phyloP scores from a whole-genome alignment of 2,329 filamentous ascomycete species.

The Talaromyces atroroseus region DNA sequence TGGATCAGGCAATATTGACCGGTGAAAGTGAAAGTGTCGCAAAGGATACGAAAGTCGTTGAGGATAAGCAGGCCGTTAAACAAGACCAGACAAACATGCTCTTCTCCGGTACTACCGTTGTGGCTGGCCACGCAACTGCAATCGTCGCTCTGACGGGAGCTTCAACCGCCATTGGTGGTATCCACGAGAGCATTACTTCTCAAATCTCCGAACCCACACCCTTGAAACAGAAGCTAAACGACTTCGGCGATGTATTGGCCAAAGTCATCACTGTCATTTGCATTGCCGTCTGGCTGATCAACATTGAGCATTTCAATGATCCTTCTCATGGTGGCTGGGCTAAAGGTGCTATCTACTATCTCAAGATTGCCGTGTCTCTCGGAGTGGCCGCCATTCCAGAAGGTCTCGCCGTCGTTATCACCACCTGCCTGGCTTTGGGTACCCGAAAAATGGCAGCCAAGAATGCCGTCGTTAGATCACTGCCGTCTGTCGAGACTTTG shows the following conservation, averaged over 20 bases:
- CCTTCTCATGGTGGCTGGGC: slow-evolving; percentile 87
- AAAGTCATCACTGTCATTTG: slow-evolving; percentile 99
- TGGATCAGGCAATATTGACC: slow-evolving; percentile 95
- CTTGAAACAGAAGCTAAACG: slow-evolving; percentile 96
- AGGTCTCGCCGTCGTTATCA: slow-evolving; percentile 95
- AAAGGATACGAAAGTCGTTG: slow-evolving; percentile 67
- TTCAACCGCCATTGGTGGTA: slow-evolving; percentile 93
- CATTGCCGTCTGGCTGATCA: slow-evolving; percentile 95
- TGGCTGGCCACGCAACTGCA: slow-evolving; percentile 86
- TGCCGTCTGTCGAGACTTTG: slow-evolving; percentile 94
- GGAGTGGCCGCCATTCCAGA: slow-evolving; percentile 97
- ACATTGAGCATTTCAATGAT: slow-evolving; percentile 94
- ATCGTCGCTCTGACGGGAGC: slow-evolving; percentile 85
- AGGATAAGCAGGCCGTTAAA: slow-evolving; percentile 80
- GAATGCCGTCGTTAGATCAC: slow-evolving; percentile 91
- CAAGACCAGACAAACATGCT: slow-evolving; percentile 98
- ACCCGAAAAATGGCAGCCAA: slow-evolving; percentile 98
- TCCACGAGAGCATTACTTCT: slow-evolving; percentile 95
- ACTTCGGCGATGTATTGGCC: slow-evolving; percentile 91
- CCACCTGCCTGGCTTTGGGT: slow-evolving; percentile 92
- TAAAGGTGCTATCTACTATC: slow-evolving; percentile 98
- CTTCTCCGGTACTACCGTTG: slow-evolving; percentile 96
- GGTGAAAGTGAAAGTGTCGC: slow-evolving; percentile 96
- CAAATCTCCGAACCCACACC: slow-evolving; percentile 98
- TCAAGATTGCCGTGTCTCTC: slow-evolving; percentile 97